Percentiles rank a stretch among this genome's conserved stretches.
phyloP scores from a whole-genome alignment of 176 grass and related monocot genomes.

The Carex kokanica region DNA sequence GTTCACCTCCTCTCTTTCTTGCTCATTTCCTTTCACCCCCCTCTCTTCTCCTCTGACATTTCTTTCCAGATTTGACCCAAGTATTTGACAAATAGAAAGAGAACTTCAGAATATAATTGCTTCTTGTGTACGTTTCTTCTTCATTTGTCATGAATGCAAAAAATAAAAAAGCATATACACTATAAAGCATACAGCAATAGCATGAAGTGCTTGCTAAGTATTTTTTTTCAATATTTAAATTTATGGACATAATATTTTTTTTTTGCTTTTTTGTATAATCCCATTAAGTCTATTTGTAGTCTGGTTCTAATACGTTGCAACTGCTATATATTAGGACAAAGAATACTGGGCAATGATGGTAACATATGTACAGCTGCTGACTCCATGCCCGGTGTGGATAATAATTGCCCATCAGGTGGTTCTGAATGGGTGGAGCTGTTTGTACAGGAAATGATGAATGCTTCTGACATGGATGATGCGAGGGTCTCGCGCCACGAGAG shows the following conservation, averaged over 20 bases:
- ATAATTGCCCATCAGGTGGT: constrained; percentile 11
- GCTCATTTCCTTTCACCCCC: neutral
- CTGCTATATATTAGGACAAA: neutral
- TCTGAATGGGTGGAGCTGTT: constrained; percentile 43
- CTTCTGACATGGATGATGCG: constrained; percentile 34
- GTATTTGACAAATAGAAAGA: neutral
- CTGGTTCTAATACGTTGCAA: neutral
- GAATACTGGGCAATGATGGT: neutral
- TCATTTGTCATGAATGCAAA: neutral
- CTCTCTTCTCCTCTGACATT: neutral
- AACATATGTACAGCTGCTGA: neutral
- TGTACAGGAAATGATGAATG: constrained; percentile 35
- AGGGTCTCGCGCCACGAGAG: constrained; percentile 30
- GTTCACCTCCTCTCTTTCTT: neutral
- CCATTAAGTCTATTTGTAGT: neutral
- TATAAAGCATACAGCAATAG: neutral
- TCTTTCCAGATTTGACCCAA: neutral
- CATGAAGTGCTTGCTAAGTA: neutral
- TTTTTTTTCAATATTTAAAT: neutral
- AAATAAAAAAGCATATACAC: neutral
- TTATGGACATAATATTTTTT: neutral
- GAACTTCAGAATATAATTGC: neutral
- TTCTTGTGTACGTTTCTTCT: neutral
- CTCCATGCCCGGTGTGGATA: neutral
- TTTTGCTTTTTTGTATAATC: neutral